Conservation (phyloP, 495 filamentous ascomycete genomes). For the Collariella sp. region DNA sequence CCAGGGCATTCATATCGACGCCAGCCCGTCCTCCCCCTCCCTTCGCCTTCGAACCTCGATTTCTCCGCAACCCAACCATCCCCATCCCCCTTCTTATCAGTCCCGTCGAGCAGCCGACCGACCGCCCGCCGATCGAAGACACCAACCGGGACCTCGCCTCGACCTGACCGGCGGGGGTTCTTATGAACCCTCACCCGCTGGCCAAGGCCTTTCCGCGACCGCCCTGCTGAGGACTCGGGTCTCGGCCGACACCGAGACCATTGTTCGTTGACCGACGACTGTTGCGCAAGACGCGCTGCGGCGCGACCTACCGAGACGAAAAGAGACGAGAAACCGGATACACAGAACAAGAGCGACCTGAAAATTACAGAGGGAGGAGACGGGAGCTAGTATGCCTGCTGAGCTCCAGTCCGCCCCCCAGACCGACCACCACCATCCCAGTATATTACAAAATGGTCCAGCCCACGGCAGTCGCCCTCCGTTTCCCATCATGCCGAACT, state of each 20-base stretch:
- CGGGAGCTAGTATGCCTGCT: constrained; percentile 41
- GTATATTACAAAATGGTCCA: constrained; percentile 28
- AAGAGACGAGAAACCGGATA: constrained; percentile 19
- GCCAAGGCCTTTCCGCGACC: constrained; percentile 47
- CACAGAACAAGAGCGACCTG: constrained; percentile 8
- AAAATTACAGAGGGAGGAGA: neutral
- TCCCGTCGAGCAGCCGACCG: neutral
- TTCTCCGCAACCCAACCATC: neutral
- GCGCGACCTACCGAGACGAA: constrained; percentile 19
- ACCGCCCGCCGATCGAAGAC: neutral
- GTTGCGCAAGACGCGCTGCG: constrained; percentile 17
- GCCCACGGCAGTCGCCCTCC: constrained; percentile 23
- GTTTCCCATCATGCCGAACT: constrained; percentile 38
- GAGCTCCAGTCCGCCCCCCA: constrained; percentile 24
- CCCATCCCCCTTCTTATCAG: neutral
- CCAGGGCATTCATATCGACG: constrained; percentile 9
- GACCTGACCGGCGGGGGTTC: constrained; percentile 24
- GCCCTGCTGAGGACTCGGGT: constrained; percentile 52
- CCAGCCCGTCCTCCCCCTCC: neutral
- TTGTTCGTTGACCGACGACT: constrained; percentile 36
- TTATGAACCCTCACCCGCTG: constrained; percentile 56
- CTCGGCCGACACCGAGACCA: constrained; percentile 32
- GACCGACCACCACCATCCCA: constrained; percentile 24
- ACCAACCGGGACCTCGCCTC: neutral
- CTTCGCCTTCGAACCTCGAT: neutral